A percentile compares a stretch with the other conserved stretches of the same genome.
phyloP scores from a whole-genome alignment of 2,329 filamentous ascomycete species.

The Verticillium nonalfalfae region DNA sequence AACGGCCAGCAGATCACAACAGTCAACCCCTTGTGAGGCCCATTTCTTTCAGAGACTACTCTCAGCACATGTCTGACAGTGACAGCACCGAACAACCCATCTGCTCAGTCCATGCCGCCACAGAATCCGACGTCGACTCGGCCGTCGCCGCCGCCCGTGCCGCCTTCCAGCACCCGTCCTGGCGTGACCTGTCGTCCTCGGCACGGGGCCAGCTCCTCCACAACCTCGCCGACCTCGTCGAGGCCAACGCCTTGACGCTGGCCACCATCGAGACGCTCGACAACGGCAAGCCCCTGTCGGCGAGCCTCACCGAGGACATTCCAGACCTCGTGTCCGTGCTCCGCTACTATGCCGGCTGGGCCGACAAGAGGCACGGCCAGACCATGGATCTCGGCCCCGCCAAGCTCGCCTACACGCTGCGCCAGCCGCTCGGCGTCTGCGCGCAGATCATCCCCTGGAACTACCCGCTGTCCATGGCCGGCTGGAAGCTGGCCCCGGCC shows the following conservation, averaged over 20 bases:
- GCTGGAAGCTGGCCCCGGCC: constrained; percentile 60
- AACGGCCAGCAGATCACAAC: constrained; percentile 57
- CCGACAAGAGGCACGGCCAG: constrained; percentile 73
- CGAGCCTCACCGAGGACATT: constrained; percentile 60
- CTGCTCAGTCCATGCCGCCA: constrained; percentile 56
- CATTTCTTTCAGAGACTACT: background rate
- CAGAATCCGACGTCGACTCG: constrained; percentile 58
- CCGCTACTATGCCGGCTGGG: constrained; percentile 73
- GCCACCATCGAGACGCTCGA: constrained; percentile 65
- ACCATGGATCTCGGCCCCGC: constrained; percentile 64
- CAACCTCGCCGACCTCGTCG: constrained; percentile 64
- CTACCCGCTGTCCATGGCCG: constrained; percentile 69
- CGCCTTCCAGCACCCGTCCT: constrained; percentile 61
- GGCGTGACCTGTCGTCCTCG: constrained; percentile 61
- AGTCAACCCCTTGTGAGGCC: constrained; percentile 61
- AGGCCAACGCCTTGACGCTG: constrained; percentile 48
- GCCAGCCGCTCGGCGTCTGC: constrained; percentile 72
- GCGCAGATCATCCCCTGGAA: constrained; percentile 79
- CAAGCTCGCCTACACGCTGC: constrained; percentile 72
- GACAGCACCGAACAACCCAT: constrained; percentile 57
- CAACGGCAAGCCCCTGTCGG: constrained; percentile 70
- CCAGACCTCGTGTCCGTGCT: constrained; percentile 39
- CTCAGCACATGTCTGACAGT: background rate
- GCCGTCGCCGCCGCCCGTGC: constrained; percentile 64
- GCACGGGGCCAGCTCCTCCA: constrained; percentile 63